Percentiles rank a stretch among this genome's conserved stretches.
These are phyloP conservation scores for Clonostachys sp. DNA, from an alignment of 2,329 filamentous ascomycete species.

Conservation along the genomic window DNA sequence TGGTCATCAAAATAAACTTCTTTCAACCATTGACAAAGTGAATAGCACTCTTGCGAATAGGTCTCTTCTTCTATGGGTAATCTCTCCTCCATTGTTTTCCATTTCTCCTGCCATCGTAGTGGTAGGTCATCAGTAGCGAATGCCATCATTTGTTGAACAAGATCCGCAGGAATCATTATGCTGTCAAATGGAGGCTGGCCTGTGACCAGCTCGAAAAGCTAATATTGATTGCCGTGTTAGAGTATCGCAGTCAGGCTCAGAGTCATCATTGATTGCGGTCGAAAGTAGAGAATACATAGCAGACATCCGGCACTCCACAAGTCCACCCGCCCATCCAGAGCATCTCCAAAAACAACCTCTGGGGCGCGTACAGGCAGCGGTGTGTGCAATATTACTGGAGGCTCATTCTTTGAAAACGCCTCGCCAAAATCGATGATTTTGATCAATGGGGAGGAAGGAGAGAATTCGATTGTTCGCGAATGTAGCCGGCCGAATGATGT, in stretches of 20 bases:
- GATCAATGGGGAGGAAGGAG: background rate
- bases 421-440: constrained; percentile 15
- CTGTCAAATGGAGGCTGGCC: constrained; percentile 13
- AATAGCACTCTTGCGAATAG: background rate
- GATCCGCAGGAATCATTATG: constrained; percentile 5
- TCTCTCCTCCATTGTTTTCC: constrained; percentile 4
- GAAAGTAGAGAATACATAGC: constrained; percentile 2
- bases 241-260: background rate
- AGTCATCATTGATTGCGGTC: constrained; percentile 1
- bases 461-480: background rate
- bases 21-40: constrained; percentile 9
- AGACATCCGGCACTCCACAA: constrained; percentile 12
- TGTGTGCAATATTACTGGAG: constrained; percentile 6
- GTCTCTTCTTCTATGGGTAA: background rate
- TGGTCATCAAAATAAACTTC: constrained; percentile 8
- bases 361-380: constrained; percentile 9
- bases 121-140: constrained; percentile 7
- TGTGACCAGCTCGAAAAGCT: constrained; percentile 14
- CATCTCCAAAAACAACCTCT: constrained; percentile 12
- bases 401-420: constrained; percentile 5
- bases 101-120: constrained; percentile 6
- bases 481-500: constrained; percentile 5
- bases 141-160: constrained; percentile 10
- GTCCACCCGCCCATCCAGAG: constrained; percentile 9
- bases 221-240: too few relatives aligned